phyloP scores from a whole-genome alignment of 495 filamentous ascomycete species.

The Collariella sp. region DNA sequence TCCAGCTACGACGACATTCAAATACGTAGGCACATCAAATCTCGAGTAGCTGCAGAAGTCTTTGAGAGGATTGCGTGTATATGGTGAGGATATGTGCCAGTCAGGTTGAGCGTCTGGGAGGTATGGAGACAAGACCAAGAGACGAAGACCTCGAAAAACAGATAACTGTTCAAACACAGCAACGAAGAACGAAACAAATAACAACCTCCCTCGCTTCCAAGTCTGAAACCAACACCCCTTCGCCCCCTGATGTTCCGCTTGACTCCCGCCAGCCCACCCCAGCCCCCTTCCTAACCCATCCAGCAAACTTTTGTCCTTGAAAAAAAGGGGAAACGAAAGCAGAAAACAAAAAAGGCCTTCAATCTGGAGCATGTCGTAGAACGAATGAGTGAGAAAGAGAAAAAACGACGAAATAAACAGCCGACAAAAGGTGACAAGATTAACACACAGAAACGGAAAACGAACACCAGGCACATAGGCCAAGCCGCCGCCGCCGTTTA shows the following conservation, averaged over 20 bases:
- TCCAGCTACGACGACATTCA: no score
- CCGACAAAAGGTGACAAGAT: slow-evolving; percentile 24
- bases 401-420: slow-evolving; percentile 15
- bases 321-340: slow-evolving; percentile 19
- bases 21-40: no score
- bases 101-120: background rate
- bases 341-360: slow-evolving; percentile 12
- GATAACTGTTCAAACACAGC: background rate
- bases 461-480: slow-evolving; percentile 37
- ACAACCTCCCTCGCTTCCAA: slow-evolving; percentile 32
- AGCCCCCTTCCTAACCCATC: slow-evolving; percentile 23
- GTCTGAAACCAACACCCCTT: slow-evolving; percentile 24
- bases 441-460: slow-evolving; percentile 25
- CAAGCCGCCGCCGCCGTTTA: slow-evolving; percentile 35
- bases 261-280: slow-evolving; percentile 21
- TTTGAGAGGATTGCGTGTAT: slow-evolving; percentile 8
- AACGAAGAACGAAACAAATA: slow-evolving; percentile 28
- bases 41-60: no score
- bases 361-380: slow-evolving; percentile 26
- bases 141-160: slow-evolving; percentile 16
- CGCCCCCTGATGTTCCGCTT: slow-evolving; percentile 22
- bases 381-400: slow-evolving; percentile 25
- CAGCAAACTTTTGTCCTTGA: slow-evolving; percentile 31
- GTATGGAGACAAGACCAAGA: slow-evolving; percentile 1
- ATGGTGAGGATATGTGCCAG: background rate